Percentiles rank a stretch among this genome's conserved stretches.
Conservation (phyloP, 179 eudicot genomes). For the Dionaea muscipula region DNA sequence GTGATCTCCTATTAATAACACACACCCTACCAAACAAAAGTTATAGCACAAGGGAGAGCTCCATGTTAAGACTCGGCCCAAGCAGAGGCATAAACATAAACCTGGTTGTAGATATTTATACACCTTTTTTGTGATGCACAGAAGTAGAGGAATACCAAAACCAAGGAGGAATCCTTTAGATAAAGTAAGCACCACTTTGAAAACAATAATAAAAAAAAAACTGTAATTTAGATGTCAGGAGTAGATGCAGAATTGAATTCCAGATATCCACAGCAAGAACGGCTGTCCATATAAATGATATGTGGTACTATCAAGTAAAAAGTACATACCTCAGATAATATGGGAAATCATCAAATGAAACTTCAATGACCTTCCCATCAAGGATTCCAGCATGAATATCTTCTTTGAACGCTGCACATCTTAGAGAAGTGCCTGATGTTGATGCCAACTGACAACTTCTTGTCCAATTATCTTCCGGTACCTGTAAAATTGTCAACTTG, state of each 20-base stretch:
- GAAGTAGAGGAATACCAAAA: too few species aligned
- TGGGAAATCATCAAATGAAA: slow-evolving; percentile 80
- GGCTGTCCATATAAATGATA: not conserved
- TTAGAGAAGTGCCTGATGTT: slow-evolving; percentile 41
- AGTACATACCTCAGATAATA: slow-evolving; percentile 65
- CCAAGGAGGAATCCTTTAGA: too few species aligned
- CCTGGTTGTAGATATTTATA: too few species aligned
- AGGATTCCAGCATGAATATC: slow-evolving; percentile 49
- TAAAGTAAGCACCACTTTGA: too few species aligned
- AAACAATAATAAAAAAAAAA: too few species aligned
- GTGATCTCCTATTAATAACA: too few species aligned
- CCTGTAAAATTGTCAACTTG: slow-evolving; percentile 22
- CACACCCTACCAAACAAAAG: too few species aligned
- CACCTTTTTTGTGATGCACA: too few species aligned
- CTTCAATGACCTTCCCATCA: slow-evolving; percentile 52
- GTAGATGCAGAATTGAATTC: not conserved
- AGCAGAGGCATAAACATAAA: too few species aligned
- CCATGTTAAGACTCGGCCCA: too few species aligned
- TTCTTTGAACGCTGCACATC: slow-evolving; percentile 64
- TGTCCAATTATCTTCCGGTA: slow-evolving; percentile 49
- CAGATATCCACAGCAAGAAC: not conserved
- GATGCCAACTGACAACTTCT: slow-evolving; percentile 48
- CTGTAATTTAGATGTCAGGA: not conserved
- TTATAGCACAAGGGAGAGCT: too few species aligned
- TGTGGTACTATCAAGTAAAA: not conserved